Evolutionary conservation across 768 basidiomycete genomes (phyloP), one percentile per base, ranked within the genome.

Genomic region (Hydnomerulius pinastri): DNA sequence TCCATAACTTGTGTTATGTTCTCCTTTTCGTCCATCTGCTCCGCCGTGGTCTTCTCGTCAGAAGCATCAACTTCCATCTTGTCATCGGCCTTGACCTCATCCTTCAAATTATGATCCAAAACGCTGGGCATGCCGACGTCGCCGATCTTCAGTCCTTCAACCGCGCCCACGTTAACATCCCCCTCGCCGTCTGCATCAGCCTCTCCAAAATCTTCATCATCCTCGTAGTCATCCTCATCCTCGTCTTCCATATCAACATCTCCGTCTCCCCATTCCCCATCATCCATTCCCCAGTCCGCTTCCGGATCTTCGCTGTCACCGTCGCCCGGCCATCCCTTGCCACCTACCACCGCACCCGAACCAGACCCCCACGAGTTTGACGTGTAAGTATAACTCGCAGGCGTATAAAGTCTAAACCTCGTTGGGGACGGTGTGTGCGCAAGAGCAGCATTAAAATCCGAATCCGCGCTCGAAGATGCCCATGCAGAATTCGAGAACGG

Each of bases 221-320:
- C 65, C 8, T 69, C 63, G 8, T 66, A 53, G 18, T 67, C 66
- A 11, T 67, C 66, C 0, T 67, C 66, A 30, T 66, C 65, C 0
- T 67, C 65, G 30, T 70, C 65, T 24, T 69, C 66, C 57, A 67
- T 66, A 43, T 67, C 66, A 1, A 65, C 46, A 24, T 67, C 66
- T 1, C 56, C 32, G 33, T 65, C 68, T 8, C 38, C 53, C 58
- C 63, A 65, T 20, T 65, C 63, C 0, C 55, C 18, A 15, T 66
- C 64, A 8, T 62, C 65, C 39, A 63, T 51, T 0, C 55, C 30
- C 58, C 60, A 65, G 7, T 38, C 23, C 2, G 51, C 7, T 36
- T 64, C 64, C 1, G 25, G 2, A 21, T 58, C 65, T 6, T 64
- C 61, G 4, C 13, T 20, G 1, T 66, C 61, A n/a, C 53, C 52